Conservation (phyloP, 257 asterid genomes). For the Plectranthus barbatus region DNA sequence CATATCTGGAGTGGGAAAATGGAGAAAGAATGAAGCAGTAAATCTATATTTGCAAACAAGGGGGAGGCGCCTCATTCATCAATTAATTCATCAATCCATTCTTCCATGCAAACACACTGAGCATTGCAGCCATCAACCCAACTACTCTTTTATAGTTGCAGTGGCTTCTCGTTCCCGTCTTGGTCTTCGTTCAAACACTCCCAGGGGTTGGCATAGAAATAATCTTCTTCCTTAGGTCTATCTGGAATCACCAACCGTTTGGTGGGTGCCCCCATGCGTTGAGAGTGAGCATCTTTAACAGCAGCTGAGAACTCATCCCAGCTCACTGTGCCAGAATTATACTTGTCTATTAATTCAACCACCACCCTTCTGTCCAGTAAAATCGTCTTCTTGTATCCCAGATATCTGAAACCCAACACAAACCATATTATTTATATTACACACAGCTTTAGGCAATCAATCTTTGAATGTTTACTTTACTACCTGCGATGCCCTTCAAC, state of each 20-base stretch:
- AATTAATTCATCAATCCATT: too few species aligned
- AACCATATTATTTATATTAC: too few species aligned
- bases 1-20: too few species aligned
- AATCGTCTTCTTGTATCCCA: slow-evolving; percentile 83
- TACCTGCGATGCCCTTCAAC: slow-evolving; percentile 99
- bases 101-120: too few species aligned
- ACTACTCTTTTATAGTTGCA: too few species aligned
- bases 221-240: slow-evolving; percentile 96
- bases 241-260: slow-evolving; percentile 69
- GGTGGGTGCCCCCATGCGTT: slow-evolving; percentile 80
- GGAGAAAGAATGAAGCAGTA: too few species aligned
- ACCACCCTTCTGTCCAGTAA: slow-evolving; percentile 64
- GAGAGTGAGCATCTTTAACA: slow-evolving; percentile 59
- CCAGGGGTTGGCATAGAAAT: slow-evolving; percentile 86
- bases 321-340: slow-evolving; percentile 41
- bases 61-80: too few species aligned
- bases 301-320: slow-evolving; percentile 92
- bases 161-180: too few species aligned
- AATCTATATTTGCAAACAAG: too few species aligned
- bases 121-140: too few species aligned
- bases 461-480: background rate
- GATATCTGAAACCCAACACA: slow-evolving; percentile 43
- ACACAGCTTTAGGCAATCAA: background rate
- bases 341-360: slow-evolving; percentile 66
- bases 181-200: too few species aligned